These are phyloP conservation scores for Pleurotus djamor DNA, from an alignment of 768 basidiomycete genomes.

Conservation along the genomic window DNA sequence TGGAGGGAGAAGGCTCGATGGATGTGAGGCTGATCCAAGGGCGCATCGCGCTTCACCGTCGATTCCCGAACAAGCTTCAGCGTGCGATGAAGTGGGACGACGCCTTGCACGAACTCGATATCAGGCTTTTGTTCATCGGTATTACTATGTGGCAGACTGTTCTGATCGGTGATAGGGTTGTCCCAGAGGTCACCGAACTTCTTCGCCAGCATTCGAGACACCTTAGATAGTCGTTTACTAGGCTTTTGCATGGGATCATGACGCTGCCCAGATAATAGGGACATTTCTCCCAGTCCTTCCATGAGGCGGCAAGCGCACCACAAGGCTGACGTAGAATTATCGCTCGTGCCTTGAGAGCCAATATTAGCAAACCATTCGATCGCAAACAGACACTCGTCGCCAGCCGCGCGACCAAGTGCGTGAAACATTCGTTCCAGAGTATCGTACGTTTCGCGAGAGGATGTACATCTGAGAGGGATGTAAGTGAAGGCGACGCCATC, in stretches of 20 bases:
- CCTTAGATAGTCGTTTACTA: slow-evolving; percentile 59
- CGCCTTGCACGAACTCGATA: slow-evolving; percentile 66
- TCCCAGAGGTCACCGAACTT: slow-evolving; percentile 76
- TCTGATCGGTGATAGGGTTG: slow-evolving; percentile 23
- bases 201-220: slow-evolving; percentile 60
- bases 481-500: slow-evolving; percentile 53
- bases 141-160: slow-evolving; percentile 12
- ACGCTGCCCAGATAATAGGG: slow-evolving; percentile 29
- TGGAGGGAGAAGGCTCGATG: slow-evolving; percentile 73
- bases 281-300: slow-evolving; percentile 62
- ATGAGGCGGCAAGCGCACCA: slow-evolving; percentile 83
- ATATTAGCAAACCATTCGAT: slow-evolving; percentile 81
- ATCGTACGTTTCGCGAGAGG: slow-evolving; percentile 46
- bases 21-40: slow-evolving; percentile 55
- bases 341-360: slow-evolving; percentile 40
- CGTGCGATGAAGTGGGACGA: slow-evolving; percentile 61
- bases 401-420: slow-evolving; percentile 65
- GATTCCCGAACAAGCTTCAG: slow-evolving; percentile 42
- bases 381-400: slow-evolving; percentile 68
- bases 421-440: slow-evolving; percentile 72
- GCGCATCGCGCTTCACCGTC: slow-evolving; percentile 16
- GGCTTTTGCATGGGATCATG: slow-evolving; percentile 23
- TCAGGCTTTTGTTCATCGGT: slow-evolving; percentile 34
- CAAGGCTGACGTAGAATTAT: slow-evolving; percentile 62
- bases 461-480: slow-evolving; percentile 51